These are phyloP conservation scores for Mycena pura DNA, from an alignment of 768 basidiomycete genomes.

Conservation along the genomic window DNA sequence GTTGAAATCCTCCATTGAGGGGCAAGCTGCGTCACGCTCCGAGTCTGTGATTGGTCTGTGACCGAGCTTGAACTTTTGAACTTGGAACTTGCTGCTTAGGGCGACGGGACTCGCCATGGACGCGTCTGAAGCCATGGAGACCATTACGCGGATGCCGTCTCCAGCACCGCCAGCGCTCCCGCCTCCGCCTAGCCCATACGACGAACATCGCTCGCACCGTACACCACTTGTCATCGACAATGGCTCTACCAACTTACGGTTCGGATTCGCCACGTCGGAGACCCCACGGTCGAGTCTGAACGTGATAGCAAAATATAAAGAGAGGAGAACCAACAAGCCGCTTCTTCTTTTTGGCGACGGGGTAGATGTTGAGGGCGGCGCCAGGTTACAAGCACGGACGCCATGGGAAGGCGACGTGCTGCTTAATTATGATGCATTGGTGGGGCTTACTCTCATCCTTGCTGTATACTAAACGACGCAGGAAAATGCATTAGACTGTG, in stretches of 20 bases:
- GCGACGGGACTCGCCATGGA: no score
- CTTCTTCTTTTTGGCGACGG: constrained; percentile 90
- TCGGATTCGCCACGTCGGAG: constrained; percentile 75
- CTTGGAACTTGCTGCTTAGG: no score
- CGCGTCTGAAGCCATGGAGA: constrained; percentile 20
- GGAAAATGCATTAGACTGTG: constrained; percentile 95
- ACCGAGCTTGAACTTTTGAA: no score
- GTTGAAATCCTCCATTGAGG: constrained; percentile 48
- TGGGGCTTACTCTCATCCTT: constrained; percentile 49
- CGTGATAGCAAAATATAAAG: constrained; percentile 86
- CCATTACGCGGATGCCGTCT: constrained; percentile 27
- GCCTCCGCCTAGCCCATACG: constrained; percentile 52
- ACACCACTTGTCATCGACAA: constrained; percentile 89
- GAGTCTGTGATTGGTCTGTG: no score
- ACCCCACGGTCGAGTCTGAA: constrained; percentile 70
- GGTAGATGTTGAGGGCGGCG: constrained; percentile 85
- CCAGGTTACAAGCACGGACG: constrained; percentile 75
- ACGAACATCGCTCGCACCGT: constrained; percentile 51
- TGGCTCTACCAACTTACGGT: constrained; percentile 82
- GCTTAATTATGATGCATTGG: constrained; percentile 91
- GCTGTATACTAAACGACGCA: constrained; percentile 45
- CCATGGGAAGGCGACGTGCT: constrained; percentile 96
- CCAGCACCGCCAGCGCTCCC: constrained; percentile 42
- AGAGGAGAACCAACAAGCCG: constrained; percentile 82
- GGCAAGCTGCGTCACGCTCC: no score